Percentiles rank a stretch among this genome's conserved stretches.
Evolutionary conservation across 306 rosid species (phyloP).

Genomic region (Cucumis cinereus): DNA sequence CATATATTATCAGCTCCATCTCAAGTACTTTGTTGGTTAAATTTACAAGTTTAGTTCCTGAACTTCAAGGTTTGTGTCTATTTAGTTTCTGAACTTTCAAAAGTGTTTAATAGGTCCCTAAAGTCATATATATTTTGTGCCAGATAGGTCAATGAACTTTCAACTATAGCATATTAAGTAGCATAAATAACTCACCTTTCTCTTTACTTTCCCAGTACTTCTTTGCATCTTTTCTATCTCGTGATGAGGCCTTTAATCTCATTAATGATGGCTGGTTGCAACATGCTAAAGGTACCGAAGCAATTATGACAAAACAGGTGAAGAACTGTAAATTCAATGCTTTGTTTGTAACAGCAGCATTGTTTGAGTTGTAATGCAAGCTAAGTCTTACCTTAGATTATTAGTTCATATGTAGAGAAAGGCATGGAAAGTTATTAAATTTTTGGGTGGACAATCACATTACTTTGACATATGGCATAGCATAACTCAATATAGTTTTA

Average conservation of each 20-base stretch:
- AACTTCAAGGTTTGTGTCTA: too few relatives aligned
- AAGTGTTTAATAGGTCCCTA: too few relatives aligned
- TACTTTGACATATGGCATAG: background rate
- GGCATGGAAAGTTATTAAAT: background rate
- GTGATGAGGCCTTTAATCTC: slow-evolving; percentile 83
- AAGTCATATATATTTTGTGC: too few relatives aligned
- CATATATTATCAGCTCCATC: background rate
- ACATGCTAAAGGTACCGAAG: slow-evolving; percentile 29
- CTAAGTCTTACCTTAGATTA: background rate
- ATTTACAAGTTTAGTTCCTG: too few relatives aligned
- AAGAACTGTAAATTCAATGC: slow-evolving; percentile 6
- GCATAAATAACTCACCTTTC: slow-evolving; percentile 13
- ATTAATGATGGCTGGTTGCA: slow-evolving; percentile 75
- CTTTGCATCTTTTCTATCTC: slow-evolving; percentile 85
- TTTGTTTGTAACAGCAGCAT: background rate
- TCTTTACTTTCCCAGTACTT: slow-evolving; percentile 54
- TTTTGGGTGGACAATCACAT: background rate
- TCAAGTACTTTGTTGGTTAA: background rate
- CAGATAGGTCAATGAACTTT: too few relatives aligned
- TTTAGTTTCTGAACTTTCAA: too few relatives aligned
- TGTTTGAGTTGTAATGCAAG: background rate
- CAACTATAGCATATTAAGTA: too few relatives aligned
- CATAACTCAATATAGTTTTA: background rate
- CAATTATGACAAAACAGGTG: slow-evolving; percentile 45
- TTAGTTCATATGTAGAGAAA: background rate